Base-by-base conservation (phyloP, 2,329 filamentous ascomycete species). In the Erysiphe pulchra region DNA sequence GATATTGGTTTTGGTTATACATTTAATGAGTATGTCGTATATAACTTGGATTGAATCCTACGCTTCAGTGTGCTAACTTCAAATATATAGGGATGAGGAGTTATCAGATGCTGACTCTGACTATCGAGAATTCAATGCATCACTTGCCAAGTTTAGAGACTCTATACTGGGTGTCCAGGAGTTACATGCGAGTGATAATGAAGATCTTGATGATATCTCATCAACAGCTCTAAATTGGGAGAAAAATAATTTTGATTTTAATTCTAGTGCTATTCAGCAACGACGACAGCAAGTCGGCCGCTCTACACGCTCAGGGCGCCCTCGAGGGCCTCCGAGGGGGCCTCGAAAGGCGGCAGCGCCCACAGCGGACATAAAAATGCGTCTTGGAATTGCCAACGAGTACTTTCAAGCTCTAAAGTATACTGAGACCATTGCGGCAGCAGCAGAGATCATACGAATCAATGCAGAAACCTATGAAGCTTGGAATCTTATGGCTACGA, bases 291-390 rank as follows among this genome's bases (percentile, higher is more conserved):
- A 17, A 37, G 42, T 41, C 44, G 47, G 41, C n/a, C 34, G 33
- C 7, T 24, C 43, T 7, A n/a, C 16, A 31, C 46, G 33, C 34
- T 18, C 18, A 38, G 38, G 18, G 44, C 46, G 42, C 17, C 14
- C 24, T 16, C 45, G 42, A 45, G 48, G 51, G 9, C 42, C 33
- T 14, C 47, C 52, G 32, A 56, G 58, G 52, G 63, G 64, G 14
- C 62, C 63, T 42, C 60, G 61, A 28, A 73, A 75, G 56, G 69
- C 73, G 20, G 75, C 72, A 9, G 77, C 81, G 56, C 77, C 76
- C 14, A 72, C 76, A 40, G 73, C 69, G 37, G 76, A 84, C 52
- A 81, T 85, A 58, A 82, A 77, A 54, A 65, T 71, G 37, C 65
- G 77, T 38, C 66, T 85, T 43, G 68, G 70, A 42, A 66, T 71